Evolutionary conservation across 306 rosid genomes (phyloP).

Genomic region (Ormosia semicastrata): DNA sequence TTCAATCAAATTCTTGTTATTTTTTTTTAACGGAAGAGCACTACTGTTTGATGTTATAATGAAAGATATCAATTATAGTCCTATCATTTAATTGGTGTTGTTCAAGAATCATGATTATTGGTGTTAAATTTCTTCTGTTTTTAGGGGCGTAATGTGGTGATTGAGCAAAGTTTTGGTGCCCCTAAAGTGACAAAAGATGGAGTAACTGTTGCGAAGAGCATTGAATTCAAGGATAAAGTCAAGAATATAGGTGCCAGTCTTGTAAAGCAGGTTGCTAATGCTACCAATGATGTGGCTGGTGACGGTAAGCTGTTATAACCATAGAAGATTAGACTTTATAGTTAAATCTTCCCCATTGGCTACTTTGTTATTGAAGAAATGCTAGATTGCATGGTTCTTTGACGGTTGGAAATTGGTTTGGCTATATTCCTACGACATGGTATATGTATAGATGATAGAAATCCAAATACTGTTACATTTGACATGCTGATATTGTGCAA

Average conservation of each 20-base stretch:
- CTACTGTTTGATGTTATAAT: neutral
- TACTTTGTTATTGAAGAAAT: neutral
- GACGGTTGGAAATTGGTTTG: neutral
- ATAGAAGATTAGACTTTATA: neutral
- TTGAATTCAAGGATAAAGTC: slow-evolving; percentile 89
- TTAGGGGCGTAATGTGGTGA: slow-evolving; percentile 91
- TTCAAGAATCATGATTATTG: neutral
- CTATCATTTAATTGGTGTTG: neutral
- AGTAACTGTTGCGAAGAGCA: slow-evolving; percentile 94
- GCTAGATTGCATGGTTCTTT: neutral
- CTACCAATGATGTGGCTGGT: slow-evolving; percentile 94
- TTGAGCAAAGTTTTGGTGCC: slow-evolving; percentile 94
- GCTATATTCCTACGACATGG: neutral
- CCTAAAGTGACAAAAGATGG: slow-evolving; percentile 99
- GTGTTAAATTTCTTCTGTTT: slow-evolving; percentile 11
- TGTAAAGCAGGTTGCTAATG: slow-evolving; percentile 98
- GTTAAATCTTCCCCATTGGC: neutral
- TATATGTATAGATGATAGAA: neutral
- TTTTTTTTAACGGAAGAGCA: neutral
- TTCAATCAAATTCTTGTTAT: neutral
- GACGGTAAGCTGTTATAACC: slow-evolving; percentile 60
- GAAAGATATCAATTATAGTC: neutral
- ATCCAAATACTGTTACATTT: neutral
- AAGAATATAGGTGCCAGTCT: slow-evolving; percentile 95
- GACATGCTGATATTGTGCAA: neutral